Percentiles rank a stretch among this genome's conserved stretches.
phyloP scores from a whole-genome alignment of 495 filamentous ascomycete genomes.

The Zalerion maritima region DNA sequence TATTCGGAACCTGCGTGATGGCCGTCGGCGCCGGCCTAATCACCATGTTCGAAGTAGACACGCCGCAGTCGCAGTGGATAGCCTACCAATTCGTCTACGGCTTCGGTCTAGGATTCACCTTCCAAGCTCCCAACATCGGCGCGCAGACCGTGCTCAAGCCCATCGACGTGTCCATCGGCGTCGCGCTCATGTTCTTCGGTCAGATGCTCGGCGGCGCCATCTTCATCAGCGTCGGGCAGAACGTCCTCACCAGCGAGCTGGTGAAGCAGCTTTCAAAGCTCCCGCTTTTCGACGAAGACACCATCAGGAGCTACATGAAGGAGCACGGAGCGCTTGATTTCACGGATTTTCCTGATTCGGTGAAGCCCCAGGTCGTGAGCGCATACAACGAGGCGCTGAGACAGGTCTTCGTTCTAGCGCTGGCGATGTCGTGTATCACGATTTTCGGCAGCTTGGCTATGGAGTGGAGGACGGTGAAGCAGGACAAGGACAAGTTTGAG shows the following conservation, averaged over 20 bases:
- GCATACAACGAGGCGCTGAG: conserved; percentile 58
- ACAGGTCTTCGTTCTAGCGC: conserved; percentile 46
- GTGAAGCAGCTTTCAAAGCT: conserved; percentile 25
- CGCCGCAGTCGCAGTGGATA: conserved; percentile 42
- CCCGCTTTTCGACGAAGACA: conserved; percentile 29
- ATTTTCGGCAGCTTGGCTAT: conserved; percentile 44
- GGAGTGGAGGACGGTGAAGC: conserved; percentile 72
- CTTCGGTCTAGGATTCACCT: conserved; percentile 45
- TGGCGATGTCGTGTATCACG: conserved; percentile 43
- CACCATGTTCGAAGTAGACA: conserved; percentile 40
- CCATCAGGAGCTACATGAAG: conserved; percentile 33
- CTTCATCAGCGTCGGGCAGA: conserved; percentile 45
- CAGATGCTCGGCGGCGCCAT: conserved; percentile 49
- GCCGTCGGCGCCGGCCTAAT: conserved; percentile 48
- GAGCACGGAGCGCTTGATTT: conserved; percentile 18
- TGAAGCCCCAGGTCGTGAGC: conserved; percentile 33
- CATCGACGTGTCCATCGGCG: conserved; percentile 44
- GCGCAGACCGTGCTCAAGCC: conserved; percentile 34
- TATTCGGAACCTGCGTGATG: conserved; percentile 36
- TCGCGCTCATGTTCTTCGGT: conserved; percentile 45
- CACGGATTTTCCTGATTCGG: conserved; percentile 35
- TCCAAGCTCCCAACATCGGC: conserved; percentile 44
- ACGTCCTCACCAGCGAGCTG: conserved; percentile 43
- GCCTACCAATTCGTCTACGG: conserved; percentile 57
- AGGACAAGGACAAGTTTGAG: conserved; percentile 31